Evolutionary conservation across 257 asterid genomes (phyloP), one percentile per base, ranked within the genome.

Genomic region (Gardenia jasminoides): DNA sequence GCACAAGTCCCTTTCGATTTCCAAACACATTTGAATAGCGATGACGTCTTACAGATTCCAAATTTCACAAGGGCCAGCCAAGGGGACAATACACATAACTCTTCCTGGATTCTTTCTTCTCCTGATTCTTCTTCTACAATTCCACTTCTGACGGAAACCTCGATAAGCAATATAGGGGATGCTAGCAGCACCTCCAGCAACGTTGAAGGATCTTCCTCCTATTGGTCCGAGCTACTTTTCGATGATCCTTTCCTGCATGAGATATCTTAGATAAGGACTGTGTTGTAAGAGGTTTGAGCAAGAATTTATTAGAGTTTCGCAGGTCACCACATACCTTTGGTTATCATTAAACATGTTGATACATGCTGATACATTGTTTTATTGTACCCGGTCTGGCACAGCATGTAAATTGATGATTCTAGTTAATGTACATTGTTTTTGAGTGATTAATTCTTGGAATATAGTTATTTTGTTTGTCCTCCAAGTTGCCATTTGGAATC

Each of bases 1-100:
- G 82, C 84, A 80, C 89, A 84, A 77, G 84, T 80, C 70, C 91
- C 97, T 80, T 81, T 90, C 86, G 62, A 76, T 73, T 78, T 81
- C 65, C 79, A 80, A 81, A 76, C 85, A 24, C 71, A 43, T 56
- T 79, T 81, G 58, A 78, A 79, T 68, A 70, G 66, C 43, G 76
- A 67, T 19, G 77, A 30, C 52, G 16, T 48, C 47, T 3, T 6
- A 3, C 36, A 61, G 28, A 66, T 28, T 30, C 36, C 74, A 36
- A 50, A 68, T 31, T 58, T 74, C 15, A 17, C 73, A 36, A 56
- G 39, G 64, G 73, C 39, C 46, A 52, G 79, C 81, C 83, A 68
- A 54, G 84, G 65, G 56, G 80, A 71, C 13, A 76, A 56, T 12
- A 85, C 87, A 6, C 83, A 90, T 47, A 77, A 76, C 58, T 52